Conservation (phyloP, 768 basidiomycete species). For the Collybiopsis luxurians region DNA sequence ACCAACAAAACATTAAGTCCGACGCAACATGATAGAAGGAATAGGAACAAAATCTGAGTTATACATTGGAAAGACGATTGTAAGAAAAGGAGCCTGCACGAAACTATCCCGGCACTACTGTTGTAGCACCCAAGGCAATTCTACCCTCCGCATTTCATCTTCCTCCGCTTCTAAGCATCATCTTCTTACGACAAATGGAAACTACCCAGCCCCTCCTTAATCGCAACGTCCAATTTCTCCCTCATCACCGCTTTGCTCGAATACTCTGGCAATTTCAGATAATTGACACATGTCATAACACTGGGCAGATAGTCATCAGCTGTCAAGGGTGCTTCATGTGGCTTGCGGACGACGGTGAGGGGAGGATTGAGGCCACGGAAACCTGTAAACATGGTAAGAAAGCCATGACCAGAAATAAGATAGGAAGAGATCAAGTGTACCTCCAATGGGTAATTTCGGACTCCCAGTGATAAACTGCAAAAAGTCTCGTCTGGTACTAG, state of each 20-base stretch:
- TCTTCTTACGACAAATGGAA: constrained; percentile 79
- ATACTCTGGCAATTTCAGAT: constrained; percentile 95
- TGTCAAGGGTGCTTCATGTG: constrained; percentile 85
- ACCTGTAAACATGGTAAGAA: constrained; percentile 35
- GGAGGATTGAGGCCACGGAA: constrained; percentile 95
- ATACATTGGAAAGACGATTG: too few species aligned
- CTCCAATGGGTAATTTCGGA: constrained; percentile 94
- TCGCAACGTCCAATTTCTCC: constrained; percentile 80
- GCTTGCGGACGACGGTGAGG: constrained; percentile 95
- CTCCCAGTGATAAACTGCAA: constrained; percentile 98
- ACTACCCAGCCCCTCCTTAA: constrained; percentile 92
- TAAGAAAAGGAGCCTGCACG: too few species aligned
- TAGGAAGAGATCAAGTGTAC: constrained; percentile 39
- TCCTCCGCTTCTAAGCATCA: too few species aligned
- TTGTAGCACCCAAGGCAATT: too few species aligned
- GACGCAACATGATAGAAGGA: too few species aligned
- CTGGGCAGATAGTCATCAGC: constrained; percentile 96
- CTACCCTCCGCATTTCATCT: too few species aligned
- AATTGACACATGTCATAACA: constrained; percentile 99
- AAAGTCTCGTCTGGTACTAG: constrained; percentile 74
- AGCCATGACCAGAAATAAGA: too few species aligned
- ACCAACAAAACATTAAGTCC: too few species aligned
- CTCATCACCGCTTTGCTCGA: constrained; percentile 82
- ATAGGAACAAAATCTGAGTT: too few species aligned
- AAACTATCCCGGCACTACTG: too few species aligned